Evolutionary conservation across 176 grass and related monocot species (phyloP), one percentile per base, ranked within the genome.

Genomic region (Themeda triandra): DNA sequence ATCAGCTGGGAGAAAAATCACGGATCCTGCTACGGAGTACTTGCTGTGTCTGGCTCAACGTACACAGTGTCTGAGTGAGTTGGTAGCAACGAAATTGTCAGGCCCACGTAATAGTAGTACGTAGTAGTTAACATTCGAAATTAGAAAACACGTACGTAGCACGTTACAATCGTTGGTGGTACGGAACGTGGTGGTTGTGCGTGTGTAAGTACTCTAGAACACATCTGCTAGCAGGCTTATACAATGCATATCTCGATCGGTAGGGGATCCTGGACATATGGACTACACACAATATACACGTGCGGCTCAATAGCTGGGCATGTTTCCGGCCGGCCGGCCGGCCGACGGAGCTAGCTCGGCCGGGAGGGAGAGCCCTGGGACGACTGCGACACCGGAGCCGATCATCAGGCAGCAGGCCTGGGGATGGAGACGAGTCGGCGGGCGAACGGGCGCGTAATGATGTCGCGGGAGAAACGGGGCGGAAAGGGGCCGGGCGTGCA

Each of bases 381-480:
- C n/a, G n/a, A n/a, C n/a, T n/a, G n/a, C n/a, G n/a, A n/a, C n/a
- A n/a, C n/a, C n/a, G n/a, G n/a, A 24, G 9, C n/a, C 51, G 58
- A 25, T 10, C 59, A 2, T 10, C 7, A 4, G n/a, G 24, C 59
- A 25, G 33, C 8, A 8, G 19, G 14, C 4, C 4, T 23, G 21
- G 9, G 76, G 63, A 54, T 63, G 24, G 24, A 4, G 27, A 69
- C 65, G 66, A 12, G 66, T 73, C 62, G 77, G 4, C 56, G 83
- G 13, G 69, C 3, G 40, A 45, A 27, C 39, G 17, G 76, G n/a
- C 53, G 66, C 89, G 90, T 51, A 86, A 94, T 75, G 69, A 92
- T 90, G 82, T 10, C 76, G 60, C 81, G 41, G 78, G 72, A 75
- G 83, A 88, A 87, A 85, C 75, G 67, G 66, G 48, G 21, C 46